Percentiles rank a stretch among this genome's conserved stretches.
These are phyloP conservation scores for Areca catechu DNA, from an alignment of 176 grass and related monocot species.

Conservation along the genomic window DNA sequence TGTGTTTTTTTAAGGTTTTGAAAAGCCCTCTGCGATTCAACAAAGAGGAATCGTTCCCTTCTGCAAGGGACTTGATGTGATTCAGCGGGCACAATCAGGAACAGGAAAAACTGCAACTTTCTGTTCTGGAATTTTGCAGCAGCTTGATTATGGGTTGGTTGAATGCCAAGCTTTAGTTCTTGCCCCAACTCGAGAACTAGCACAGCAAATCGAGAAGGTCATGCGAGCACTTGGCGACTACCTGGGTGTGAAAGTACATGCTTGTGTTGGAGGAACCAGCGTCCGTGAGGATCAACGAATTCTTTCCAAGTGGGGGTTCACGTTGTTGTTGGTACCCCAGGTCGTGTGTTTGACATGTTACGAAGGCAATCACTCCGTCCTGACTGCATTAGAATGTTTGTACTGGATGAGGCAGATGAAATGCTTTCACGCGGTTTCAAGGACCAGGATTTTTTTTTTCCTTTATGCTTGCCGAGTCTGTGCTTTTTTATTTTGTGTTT, in stretches of 20 bases:
- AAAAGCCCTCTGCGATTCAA: conserved; percentile 92
- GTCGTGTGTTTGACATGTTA: conserved; percentile 82
- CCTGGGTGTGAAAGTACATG: too few relatives aligned
- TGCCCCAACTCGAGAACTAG: conserved; percentile 81
- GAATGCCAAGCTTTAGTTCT: conserved; percentile 78
- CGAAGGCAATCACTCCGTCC: conserved; percentile 72
- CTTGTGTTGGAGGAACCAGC: too few relatives aligned
- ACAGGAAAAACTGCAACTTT: too few relatives aligned
- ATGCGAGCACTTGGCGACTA: conserved; percentile 34
- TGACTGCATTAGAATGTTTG: conserved; percentile 87
- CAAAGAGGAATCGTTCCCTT: conserved; percentile 90
- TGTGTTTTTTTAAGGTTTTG: conserved; percentile 50
- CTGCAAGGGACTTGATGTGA: conserved; percentile 31
- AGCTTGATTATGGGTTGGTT: too few relatives aligned
- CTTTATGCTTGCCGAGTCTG: background rate
- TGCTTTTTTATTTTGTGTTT: too few relatives aligned
- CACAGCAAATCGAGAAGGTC: conserved; percentile 90
- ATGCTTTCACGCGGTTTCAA: conserved; percentile 97
- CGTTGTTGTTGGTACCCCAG: conserved; percentile 73
- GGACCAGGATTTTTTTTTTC: conserved; percentile 44
- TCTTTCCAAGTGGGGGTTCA: conserved; percentile 67
- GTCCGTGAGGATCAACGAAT: conserved; percentile 40
- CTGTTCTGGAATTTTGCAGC: too few relatives aligned
- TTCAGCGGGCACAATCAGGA: too few relatives aligned
- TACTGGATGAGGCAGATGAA: conserved; percentile 87